Conservation (phyloP, 345 rosid species). For the Pseudoturritis turrita region DNA sequence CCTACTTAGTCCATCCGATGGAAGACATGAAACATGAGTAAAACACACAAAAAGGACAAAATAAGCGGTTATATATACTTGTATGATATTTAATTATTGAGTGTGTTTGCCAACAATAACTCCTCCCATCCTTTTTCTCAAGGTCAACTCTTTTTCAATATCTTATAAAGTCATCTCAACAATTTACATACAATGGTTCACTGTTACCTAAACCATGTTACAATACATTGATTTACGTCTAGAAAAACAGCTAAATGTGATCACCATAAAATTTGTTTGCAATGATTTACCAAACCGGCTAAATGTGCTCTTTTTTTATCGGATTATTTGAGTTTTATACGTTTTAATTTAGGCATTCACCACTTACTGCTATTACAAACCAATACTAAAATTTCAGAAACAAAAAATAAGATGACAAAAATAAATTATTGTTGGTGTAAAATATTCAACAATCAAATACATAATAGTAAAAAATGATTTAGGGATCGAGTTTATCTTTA, state of each 20-base stretch:
- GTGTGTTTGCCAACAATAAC: not conserved
- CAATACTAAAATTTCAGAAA: not conserved
- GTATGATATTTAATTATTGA: no score
- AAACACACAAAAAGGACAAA: not conserved
- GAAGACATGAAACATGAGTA: not conserved
- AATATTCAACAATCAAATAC: no score
- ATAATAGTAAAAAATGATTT: no score
- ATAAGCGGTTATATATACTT: not conserved
- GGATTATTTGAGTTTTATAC: no score
- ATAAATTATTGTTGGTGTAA: no score
- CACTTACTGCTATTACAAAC: not conserved
- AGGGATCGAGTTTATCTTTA: no score
- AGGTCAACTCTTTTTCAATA: conserved; percentile 9
- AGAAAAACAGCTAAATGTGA: no score
- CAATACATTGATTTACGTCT: no score
- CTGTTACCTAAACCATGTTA: not conserved
- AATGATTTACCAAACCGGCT: no score
- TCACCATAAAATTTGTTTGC: no score
- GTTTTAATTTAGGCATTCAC: not conserved
- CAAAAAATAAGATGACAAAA: not conserved
- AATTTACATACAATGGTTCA: not conserved
- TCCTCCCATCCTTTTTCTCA: no score
- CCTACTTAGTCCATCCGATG: not conserved
- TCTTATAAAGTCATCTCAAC: not conserved
- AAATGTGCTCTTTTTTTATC: no score